Evolutionary conservation across 352 stramenopile genomes (phyloP).

Genomic region (Globisporangium radiosum): DNA sequence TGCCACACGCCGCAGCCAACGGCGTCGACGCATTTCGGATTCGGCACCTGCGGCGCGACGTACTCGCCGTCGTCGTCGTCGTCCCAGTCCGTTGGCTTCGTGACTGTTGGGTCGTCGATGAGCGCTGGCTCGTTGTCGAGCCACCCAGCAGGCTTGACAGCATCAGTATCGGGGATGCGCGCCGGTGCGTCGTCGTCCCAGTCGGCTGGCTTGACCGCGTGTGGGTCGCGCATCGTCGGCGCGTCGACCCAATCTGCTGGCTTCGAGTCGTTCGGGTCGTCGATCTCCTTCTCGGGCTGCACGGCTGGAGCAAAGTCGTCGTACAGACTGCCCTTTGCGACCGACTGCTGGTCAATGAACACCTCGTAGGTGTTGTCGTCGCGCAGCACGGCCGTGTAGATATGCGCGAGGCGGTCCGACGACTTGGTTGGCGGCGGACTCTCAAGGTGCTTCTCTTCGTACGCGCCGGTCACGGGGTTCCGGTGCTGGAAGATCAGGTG

Average conservation of each 20-base stretch:
- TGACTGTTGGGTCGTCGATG: conserved; percentile 75
- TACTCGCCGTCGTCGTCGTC: conserved; percentile 91
- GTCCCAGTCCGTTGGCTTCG: conserved; percentile 92
- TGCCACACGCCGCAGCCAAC: conserved; percentile 91
- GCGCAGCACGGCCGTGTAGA: conserved; percentile 91
- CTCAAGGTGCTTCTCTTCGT: conserved; percentile 93
- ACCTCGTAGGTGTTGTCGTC: conserved; percentile 91
- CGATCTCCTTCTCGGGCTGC: conserved; percentile 87
- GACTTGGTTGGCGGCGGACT: conserved; percentile 61
- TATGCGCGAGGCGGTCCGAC: conserved; percentile 80
- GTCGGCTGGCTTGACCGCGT: conserved; percentile 84
- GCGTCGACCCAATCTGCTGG: conserved; percentile 91
- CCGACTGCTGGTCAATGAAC: conserved; percentile 84
- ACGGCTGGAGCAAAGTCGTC: conserved; percentile 83
- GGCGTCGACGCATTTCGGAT: conserved; percentile 80
- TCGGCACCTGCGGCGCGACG: conserved; percentile 83
- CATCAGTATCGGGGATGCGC: conserved; percentile 79
- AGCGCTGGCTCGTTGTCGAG: conserved; percentile 75
- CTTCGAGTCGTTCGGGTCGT: conserved; percentile 89
- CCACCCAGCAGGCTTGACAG: conserved; percentile 88
- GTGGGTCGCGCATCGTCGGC: conserved; percentile 83
- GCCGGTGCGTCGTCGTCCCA: conserved; percentile 91
- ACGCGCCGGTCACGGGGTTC: conserved; percentile 88
- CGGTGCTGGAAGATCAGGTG: conserved; percentile 95
- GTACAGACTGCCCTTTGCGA: conserved; percentile 77